Evolutionary conservation across 495 filamentous ascomycete genomes (phyloP).

Genomic region (Evernia prunastri): DNA sequence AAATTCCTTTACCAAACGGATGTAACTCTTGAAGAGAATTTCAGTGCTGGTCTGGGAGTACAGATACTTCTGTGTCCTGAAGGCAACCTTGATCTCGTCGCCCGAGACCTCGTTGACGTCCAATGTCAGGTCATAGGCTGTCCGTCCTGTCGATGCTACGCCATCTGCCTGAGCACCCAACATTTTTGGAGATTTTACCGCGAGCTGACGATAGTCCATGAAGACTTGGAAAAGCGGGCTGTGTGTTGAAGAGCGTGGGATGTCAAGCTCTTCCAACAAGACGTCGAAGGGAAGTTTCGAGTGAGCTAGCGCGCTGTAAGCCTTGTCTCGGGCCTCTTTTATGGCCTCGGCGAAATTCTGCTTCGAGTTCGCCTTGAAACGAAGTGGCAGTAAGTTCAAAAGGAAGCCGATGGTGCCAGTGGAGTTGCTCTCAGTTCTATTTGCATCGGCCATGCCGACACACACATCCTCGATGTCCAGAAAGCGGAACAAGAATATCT

Average conservation of each 20-base stretch:
- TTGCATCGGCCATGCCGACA: constrained; percentile 41
- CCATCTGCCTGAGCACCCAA: not conserved
- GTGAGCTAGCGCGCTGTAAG: constrained; percentile 29
- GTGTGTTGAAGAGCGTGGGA: constrained; percentile 31
- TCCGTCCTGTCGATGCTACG: constrained; percentile 12
- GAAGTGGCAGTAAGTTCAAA: constrained; percentile 45
- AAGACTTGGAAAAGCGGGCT: constrained; percentile 39
- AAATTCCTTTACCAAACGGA: constrained; percentile 7
- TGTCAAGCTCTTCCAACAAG: constrained; percentile 35
- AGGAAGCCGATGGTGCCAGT: constrained; percentile 33
- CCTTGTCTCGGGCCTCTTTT: constrained; percentile 19
- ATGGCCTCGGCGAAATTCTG: constrained; percentile 11
- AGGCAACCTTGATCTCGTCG: not conserved
- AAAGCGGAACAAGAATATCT: constrained; percentile 29
- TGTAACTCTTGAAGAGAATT: constrained; percentile 15
- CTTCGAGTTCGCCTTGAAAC: constrained; percentile 24
- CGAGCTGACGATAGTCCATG: constrained; percentile 36
- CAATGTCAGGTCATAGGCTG: constrained; percentile 27
- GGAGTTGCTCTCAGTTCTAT: constrained; percentile 7
- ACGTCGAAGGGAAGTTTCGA: constrained; percentile 43
- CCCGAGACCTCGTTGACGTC: not conserved
- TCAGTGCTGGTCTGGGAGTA: constrained; percentile 1
- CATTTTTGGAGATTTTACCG: not conserved
- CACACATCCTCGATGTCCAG: constrained; percentile 30
- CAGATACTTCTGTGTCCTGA: constrained; percentile 12